Evolutionary conservation across 1,284 basidiomycete genomes (phyloP).

Genomic region (Erythrobasidium hasegawianum): DNA sequence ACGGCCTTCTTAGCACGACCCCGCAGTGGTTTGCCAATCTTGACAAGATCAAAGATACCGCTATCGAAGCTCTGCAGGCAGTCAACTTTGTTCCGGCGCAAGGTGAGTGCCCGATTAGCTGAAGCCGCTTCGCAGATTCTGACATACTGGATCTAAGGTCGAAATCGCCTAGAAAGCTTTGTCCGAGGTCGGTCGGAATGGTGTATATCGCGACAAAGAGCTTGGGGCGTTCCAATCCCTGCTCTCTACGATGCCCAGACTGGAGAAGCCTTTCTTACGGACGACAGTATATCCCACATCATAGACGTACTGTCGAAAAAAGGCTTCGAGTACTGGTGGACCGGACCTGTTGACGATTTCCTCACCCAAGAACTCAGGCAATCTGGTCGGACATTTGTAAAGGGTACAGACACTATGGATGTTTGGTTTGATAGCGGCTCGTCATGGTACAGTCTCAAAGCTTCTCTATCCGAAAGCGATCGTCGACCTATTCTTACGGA

Average conservation of each 20-base stretch:
- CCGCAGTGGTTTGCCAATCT: conserved; percentile 98
- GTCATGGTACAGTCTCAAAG: conserved; percentile 72
- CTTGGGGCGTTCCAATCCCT: conserved; percentile 97
- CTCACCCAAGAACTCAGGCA: conserved; percentile 59
- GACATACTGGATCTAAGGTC: conserved; percentile 55
- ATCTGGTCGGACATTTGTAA: conserved; percentile 53
- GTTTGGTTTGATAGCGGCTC: conserved; percentile 99
- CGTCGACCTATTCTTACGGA: conserved; percentile 55
- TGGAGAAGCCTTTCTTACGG: conserved; percentile 64
- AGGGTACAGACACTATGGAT: conserved; percentile 92
- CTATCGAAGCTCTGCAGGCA: conserved; percentile 65
- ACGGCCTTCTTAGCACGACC: conserved; percentile 66
- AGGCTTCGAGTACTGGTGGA: conserved; percentile 87
- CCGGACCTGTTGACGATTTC: conserved; percentile 77
- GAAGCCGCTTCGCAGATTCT: conserved; percentile 16
- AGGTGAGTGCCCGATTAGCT: conserved; percentile 56
- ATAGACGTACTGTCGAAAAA: conserved; percentile 66
- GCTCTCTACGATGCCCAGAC: conserved; percentile 69
- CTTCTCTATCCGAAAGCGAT: conserved; percentile 36
- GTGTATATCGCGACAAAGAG: conserved; percentile 97
- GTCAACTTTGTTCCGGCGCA: conserved; percentile 73
- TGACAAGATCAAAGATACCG: conserved; percentile 72
- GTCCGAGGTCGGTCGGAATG: conserved; percentile 87
- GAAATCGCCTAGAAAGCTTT: conserved; percentile 78
- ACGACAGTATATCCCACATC: conserved; percentile 70